Conservation (phyloP, 176 grass and related monocot genomes). For the Hsuehochloa calcarea region DNA sequence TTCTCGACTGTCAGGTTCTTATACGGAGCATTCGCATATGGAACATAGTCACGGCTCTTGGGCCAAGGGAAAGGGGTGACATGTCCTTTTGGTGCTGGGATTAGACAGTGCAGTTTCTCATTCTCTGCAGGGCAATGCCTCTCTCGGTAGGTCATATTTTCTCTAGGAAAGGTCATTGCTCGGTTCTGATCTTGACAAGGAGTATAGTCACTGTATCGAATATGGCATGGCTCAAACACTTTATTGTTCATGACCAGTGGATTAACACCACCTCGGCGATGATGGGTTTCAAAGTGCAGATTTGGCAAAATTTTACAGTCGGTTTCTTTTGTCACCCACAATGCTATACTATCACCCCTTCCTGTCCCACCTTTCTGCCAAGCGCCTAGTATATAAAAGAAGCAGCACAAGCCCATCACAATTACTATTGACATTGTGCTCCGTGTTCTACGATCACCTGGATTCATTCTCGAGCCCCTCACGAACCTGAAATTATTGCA, state of each 20-base stretch:
- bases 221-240: conserved; percentile 64
- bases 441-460: conserved; percentile 43
- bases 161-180: conserved; percentile 68
- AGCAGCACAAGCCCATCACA: conserved; percentile 63
- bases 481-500: conserved; percentile 54
- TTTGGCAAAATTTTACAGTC: conserved; percentile 72
- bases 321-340: conserved; percentile 60
- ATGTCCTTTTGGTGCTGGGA: conserved; percentile 81
- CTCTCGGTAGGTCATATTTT: conserved; percentile 75
- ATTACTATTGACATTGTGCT: conserved; percentile 61
- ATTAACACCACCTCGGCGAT: conserved; percentile 43
- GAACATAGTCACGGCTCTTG: conserved; percentile 80
- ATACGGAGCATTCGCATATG: conserved; percentile 70
- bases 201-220: conserved; percentile 62
- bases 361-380: conserved; percentile 72
- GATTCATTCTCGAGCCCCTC: conserved; percentile 73
- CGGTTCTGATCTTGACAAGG: conserved; percentile 73
- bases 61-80: conserved; percentile 73
- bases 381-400: conserved; percentile 80
- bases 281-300: conserved; percentile 83
- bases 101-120: conserved; percentile 72
- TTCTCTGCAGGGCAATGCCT: conserved; percentile 66
- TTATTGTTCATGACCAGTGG: conserved; percentile 46
- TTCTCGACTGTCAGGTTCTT: conserved; percentile 68
- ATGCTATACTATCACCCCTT: conserved; percentile 70